Base-by-base conservation (phyloP, 1,284 basidiomycete species). In the Puccinia novopanici region DNA sequence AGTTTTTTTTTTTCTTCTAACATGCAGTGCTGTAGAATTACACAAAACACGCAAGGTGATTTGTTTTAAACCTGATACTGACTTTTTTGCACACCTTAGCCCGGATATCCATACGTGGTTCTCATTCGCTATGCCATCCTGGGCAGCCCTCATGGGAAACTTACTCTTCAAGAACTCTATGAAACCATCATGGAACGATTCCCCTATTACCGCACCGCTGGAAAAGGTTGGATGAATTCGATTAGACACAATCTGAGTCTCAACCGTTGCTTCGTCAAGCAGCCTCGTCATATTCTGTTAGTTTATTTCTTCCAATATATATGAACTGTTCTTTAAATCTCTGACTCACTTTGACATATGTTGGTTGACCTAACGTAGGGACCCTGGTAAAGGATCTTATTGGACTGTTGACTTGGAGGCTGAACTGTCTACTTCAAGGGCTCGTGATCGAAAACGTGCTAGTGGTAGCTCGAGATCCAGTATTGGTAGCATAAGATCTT, bases 211-310 rank as follows among this genome's bases (percentile, higher is more conserved):
- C 82, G 85, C 84, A 82, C 84, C 84, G 82, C 84, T 82, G 73
- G 84, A 82, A 83, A 86, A 84, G 83, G 85, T 83, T 77, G 86
- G 86, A 82, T 86, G 85, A 86, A 86, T 84, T 95, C 93, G 8
- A 93, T 97, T 77, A 89, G 95, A n/a, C 94, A 97, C 86, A 93
- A 92, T 82, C 88, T 98, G 1, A 94, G 92, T 1, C 87, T 96
- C 40, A 92, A 94, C 86, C 90, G 92, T 83, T 91, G 92, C 82
- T 97, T 96, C 86, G 86, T 88, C 80, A 90, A 90, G 72, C 88
- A 89, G 10, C 86, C 87, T 6, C 88, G 91, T 37, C 90, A 90
- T 0, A 88, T 91, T 52, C 61, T 83, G 77, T 81, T 63, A 80
- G 82, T 80, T 74, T 63, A 17, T 30, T 65, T 68, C 54, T 57